phyloP scores from a whole-genome alignment of 2,329 filamentous ascomycete genomes.

The Plectosphaerella cucumerina region DNA sequence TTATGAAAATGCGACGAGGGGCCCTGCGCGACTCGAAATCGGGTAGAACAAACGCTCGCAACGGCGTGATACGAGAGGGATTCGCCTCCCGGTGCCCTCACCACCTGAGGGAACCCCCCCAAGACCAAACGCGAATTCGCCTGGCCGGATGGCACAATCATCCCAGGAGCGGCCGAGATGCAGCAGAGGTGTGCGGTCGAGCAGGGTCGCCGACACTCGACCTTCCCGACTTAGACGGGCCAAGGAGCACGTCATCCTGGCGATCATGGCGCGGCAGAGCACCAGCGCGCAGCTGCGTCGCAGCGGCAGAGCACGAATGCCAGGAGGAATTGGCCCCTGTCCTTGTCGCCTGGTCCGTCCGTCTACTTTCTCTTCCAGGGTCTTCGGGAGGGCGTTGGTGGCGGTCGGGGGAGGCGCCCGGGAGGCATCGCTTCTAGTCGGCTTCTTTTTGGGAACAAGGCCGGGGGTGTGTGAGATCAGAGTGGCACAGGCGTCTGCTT shows the following conservation, averaged over 20 bases:
- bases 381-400: neutral
- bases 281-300: neutral
- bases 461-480: too few species aligned
- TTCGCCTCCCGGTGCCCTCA: too few species aligned
- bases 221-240: conserved; percentile 3
- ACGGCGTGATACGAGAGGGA: too few species aligned
- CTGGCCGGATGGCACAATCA: conserved; percentile 3
- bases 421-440: too few species aligned
- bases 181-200: neutral
- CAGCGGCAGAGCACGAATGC: neutral
- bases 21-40: too few species aligned
- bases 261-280: conserved; percentile 1
- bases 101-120: neutral
- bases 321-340: neutral
- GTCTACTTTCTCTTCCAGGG: neutral
- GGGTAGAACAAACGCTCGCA: too few species aligned
- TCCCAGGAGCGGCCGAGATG: neutral
- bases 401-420: neutral
- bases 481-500: too few species aligned
- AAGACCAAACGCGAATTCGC: neutral
- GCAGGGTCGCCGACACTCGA: conserved; percentile 1
- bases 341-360: neutral
- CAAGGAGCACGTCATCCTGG: conserved; percentile 4
- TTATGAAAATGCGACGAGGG: too few species aligned
- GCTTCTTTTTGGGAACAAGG: too few species aligned